phyloP scores from a whole-genome alignment of 345 rosid genomes.

The Lepidium didymum region DNA sequence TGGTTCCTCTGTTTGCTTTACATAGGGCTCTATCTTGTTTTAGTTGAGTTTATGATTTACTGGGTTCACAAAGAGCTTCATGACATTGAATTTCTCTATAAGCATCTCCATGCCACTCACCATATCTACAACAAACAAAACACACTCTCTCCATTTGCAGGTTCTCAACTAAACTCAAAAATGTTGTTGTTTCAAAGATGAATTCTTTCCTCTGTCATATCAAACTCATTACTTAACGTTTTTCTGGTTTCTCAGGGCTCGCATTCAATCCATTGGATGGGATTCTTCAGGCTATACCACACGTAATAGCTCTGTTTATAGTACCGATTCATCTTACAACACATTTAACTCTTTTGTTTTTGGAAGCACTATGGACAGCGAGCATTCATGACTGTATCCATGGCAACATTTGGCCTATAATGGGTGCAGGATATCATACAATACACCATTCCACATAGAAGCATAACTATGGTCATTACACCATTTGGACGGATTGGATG shows the following conservation, averaged over 20 bases:
- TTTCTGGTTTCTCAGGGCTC: constrained; percentile 40
- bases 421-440: constrained; percentile 96
- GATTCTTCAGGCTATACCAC: constrained; percentile 77
- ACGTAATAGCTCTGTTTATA: constrained; percentile 52
- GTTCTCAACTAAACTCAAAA: constrained; percentile 16
- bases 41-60: constrained; percentile 82
- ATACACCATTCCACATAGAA: constrained; percentile 88
- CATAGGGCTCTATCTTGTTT: constrained; percentile 45
- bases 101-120: constrained; percentile 70
- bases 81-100: constrained; percentile 82
- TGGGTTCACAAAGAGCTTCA: constrained; percentile 89
- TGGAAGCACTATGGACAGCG: constrained; percentile 74
- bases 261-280: constrained; percentile 83
- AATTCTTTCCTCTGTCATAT: neutral
- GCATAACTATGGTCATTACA: constrained; percentile 86
- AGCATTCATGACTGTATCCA: constrained; percentile 87
- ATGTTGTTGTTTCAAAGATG: neutral
- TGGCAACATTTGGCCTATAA: constrained; percentile 64
- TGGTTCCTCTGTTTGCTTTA: constrained; percentile 44
- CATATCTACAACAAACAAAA: constrained; percentile 93
- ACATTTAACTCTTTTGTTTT: constrained; percentile 53
- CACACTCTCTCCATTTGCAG: constrained; percentile 90
- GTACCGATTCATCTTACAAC: constrained; percentile 67
- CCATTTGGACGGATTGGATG: constrained; percentile 93
- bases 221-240: neutral